Percentiles rank a stretch among this genome's conserved stretches.
Conservation (phyloP, 129 eudicot species). For the Ambrosia trifida region DNA sequence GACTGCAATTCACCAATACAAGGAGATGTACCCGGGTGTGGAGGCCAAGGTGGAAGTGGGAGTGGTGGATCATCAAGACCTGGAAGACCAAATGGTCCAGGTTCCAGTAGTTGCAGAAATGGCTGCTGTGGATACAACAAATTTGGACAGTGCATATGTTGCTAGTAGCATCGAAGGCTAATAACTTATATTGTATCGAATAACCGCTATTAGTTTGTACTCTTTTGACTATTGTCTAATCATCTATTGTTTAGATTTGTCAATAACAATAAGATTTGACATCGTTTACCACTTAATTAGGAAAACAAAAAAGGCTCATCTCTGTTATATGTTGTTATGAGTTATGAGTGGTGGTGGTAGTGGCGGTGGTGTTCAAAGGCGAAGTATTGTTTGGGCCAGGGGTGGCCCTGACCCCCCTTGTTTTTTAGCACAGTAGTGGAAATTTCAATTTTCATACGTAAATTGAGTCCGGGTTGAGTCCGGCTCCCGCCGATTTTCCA, state of each 20-base stretch:
- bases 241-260: background rate
- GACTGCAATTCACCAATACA: slow-evolving; percentile 19
- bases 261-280: slow-evolving; percentile 1
- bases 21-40: slow-evolving; percentile 28
- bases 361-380: too few species aligned
- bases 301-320: background rate
- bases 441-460: too few species aligned
- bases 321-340: background rate
- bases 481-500: too few species aligned
- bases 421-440: too few species aligned
- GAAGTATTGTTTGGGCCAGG: too few species aligned
- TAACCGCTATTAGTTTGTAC: background rate
- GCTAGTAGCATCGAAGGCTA: slow-evolving; percentile 9
- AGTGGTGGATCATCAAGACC: slow-evolving; percentile 19
- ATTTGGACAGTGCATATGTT: slow-evolving; percentile 10
- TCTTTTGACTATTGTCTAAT: background rate
- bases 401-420: too few species aligned
- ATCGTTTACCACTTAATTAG: background rate
- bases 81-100: slow-evolving; percentile 19
- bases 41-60: slow-evolving; percentile 17
- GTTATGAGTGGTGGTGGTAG: too few species aligned
- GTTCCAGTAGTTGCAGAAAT: slow-evolving; percentile 28
- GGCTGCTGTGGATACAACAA: slow-evolving; percentile 26
- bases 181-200: background rate
- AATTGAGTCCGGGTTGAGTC: too few species aligned